Evolutionary conservation across 140 eudicot genomes (phyloP), one percentile per base, ranked within the genome.

Genomic region (Anethum foeniculum): DNA sequence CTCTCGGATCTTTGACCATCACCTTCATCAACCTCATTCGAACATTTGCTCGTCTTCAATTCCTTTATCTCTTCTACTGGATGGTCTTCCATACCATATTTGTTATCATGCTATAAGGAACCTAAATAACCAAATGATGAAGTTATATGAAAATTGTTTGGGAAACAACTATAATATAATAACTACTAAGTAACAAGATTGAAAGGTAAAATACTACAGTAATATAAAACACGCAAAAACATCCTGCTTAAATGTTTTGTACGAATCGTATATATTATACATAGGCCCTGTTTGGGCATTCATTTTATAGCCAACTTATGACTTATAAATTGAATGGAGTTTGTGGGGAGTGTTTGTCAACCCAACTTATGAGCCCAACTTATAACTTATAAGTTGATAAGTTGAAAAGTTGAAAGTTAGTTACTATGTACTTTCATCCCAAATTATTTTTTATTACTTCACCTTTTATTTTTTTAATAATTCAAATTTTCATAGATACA

Each of bases 41-140:
- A 96, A 98, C 99, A 96, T 82, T 96, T 96, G 85, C 99, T 96
- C 77, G 81, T 90, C 76, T 93, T 89, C 87, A 96, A 79, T 87
- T 93, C 93, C 80, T 93, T 96, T 83, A 91, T 90, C 81, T 86
- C 89, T 88, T 88, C 96, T 73, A 64, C 68, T 73, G 72, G 83
- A 83, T 77, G 84, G 36, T 82, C 88, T 67, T 43, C 89, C 74
- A 72, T 85, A 77, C 69, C 80, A 80, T 79, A 65, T 76, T 34
- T 81, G 81, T 79, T 77, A 73, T 82, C 86, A 81, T 86, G 89
- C 68, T 85, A 67, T 18, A 44, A 25, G 32, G 78, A 80, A 80
- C 81, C 92, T 88, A 77, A 80, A 78, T 77, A 46, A 43, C 54
- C 84, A 81, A 58, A 48, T 75, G 71, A 67, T 43, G 19, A 44